Evolutionary conservation across 192 early-diverging fungal species (phyloP), one percentile per base, ranked within the genome.

Genomic region (Backusella psychrophila): DNA sequence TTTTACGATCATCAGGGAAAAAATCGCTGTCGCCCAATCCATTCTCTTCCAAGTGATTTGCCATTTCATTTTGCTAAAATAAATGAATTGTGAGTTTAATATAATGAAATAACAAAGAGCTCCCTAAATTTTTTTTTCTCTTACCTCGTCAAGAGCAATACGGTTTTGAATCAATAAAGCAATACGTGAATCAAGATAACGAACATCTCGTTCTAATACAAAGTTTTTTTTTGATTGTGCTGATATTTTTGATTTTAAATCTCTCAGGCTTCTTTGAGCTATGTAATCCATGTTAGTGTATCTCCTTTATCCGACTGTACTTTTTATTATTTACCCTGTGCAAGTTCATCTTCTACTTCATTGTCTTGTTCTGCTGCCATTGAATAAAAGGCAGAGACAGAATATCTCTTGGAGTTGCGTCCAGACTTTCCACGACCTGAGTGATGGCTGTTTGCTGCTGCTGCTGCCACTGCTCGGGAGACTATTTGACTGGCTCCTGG

Each of bases 181-280:
- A 75, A 98, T 98, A 39, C 96, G 88, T 66, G 91, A 92, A 86
- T 98, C 96, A 1, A 98, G 83, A 77, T 96, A 96, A 49, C 96
- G 91, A 41, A 97, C 96, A 84, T 98, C 96, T 68, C 95, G 87
- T 78, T 98, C 96, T 8, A 98, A 89, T 66, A 96, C 85, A 87
- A 98, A 98, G 87, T 98, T 98, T 82, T 94, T 95, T 83, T 98
- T 98, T 8, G 95, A 96, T 83, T 98, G 96, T 8, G 91, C 85
- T n/a, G 96, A 98, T 44, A 98, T 97, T 73, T 93, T 89, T 35
- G 90, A 87, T 83, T 98, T 98, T 46, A 97, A 82, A 72, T 98
- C 96, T 69, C 94, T 85, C 52, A 98, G 87, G 6, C 87, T 88
- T 72, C 92, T 90, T 83, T 98, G 96, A 7, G 95, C 96, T 93